Conservation (phyloP, 1,139 yeast species). For the Trichomonascaceae sp. region DNA sequence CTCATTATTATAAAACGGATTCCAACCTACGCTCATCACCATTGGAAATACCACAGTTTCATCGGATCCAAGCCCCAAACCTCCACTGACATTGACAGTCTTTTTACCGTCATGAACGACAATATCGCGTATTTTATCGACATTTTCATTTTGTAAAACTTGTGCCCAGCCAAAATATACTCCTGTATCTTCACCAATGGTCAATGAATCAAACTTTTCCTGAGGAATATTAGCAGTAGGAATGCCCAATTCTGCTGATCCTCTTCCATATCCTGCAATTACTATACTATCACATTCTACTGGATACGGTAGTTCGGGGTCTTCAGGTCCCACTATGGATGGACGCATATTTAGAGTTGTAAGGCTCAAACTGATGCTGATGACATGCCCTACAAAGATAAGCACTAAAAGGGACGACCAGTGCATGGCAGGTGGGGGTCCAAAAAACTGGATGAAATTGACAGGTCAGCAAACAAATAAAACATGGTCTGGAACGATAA, state of each 20-base stretch:
- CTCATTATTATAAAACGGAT: conserved; percentile 81
- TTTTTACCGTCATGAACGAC: conserved; percentile 11
- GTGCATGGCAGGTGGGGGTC: background rate
- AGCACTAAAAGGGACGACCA: background rate
- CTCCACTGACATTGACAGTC: conserved; percentile 52
- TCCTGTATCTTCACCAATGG: conserved; percentile 55
- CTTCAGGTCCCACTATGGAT: conserved; percentile 39
- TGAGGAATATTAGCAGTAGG: conserved; percentile 93
- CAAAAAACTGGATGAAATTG: background rate
- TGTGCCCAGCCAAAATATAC: conserved; percentile 85
- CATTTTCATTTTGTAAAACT: conserved; percentile 25
- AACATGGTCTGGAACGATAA: background rate
- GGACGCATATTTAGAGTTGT: background rate
- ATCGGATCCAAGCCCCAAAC: conserved; percentile 41
- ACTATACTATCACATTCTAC: conserved; percentile 49
- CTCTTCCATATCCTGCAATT: conserved; percentile 90
- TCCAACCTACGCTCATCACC: conserved; percentile 96
- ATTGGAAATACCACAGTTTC: conserved; percentile 58
- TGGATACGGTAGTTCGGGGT: conserved; percentile 62
- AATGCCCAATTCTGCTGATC: conserved; percentile 85
- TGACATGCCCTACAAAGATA: background rate
- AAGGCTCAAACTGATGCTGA: background rate
- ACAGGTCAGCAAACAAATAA: background rate
- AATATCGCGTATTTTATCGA: conserved; percentile 9
- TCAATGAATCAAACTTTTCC: conserved; percentile 41